phyloP scores from a whole-genome alignment of 2,329 filamentous ascomycete genomes.

The Stachybotrys chartarum region DNA sequence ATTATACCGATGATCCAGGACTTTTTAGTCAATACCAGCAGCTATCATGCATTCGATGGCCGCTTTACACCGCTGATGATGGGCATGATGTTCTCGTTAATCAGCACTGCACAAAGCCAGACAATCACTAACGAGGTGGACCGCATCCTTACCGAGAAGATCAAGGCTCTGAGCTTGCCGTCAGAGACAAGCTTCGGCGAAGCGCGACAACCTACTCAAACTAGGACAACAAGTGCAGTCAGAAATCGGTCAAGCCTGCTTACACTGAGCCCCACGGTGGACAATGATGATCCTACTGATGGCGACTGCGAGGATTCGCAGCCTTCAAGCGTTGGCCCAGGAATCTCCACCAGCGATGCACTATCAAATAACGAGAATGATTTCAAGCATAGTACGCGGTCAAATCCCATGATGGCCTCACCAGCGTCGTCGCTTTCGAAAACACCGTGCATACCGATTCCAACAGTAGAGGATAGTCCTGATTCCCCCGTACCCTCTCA shows the following conservation, averaged over 20 bases:
- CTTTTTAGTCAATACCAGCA: not conserved
- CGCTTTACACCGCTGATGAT: conserved; percentile 6
- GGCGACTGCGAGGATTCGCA: conserved; percentile 2
- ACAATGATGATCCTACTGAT: conserved; percentile 4
- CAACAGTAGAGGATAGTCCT: too few species aligned
- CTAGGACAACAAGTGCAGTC: not conserved
- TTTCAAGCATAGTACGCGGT: not conserved
- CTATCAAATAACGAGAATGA: not conserved
- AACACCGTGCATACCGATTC: too few species aligned
- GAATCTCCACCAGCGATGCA: not conserved
- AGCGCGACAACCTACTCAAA: not conserved
- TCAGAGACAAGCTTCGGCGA: not conserved
- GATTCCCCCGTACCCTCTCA: too few species aligned
- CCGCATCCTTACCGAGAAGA: conserved; percentile 1
- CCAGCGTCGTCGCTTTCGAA: too few species aligned
- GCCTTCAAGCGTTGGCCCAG: not conserved
- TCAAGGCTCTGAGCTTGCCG: not conserved
- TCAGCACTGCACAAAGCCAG: conserved; percentile 1
- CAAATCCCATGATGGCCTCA: not conserved
- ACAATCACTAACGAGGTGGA: not conserved
- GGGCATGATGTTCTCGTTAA: conserved; percentile 6
- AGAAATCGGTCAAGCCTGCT: not conserved
- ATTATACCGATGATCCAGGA: conserved; percentile 1
- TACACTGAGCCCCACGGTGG: not conserved
- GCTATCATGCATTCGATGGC: conserved; percentile 1